phyloP scores from a whole-genome alignment of 192 early-diverging fungal genomes.

The Chytriomyces hyalinus region DNA sequence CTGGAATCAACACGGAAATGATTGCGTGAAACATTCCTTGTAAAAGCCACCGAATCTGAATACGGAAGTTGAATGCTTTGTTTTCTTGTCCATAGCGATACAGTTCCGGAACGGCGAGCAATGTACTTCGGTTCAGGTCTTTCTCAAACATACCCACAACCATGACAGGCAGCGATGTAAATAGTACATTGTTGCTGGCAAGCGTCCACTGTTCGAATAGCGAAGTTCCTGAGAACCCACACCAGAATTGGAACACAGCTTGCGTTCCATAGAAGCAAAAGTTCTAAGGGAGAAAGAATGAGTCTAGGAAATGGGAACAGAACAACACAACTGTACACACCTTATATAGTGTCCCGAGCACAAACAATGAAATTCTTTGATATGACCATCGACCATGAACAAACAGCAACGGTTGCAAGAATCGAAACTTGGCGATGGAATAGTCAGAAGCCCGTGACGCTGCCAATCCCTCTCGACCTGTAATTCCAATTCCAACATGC shows the following conservation, averaged over 20 bases:
- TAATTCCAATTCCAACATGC: constrained; percentile 90
- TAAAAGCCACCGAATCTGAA: constrained; percentile 59
- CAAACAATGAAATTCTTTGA: constrained; percentile 54
- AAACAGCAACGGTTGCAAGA: constrained; percentile 75
- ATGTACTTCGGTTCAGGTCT: constrained; percentile 67
- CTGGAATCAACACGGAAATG: constrained; percentile 15
- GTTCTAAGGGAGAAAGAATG: constrained; percentile 33
- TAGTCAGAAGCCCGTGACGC: constrained; percentile 88
- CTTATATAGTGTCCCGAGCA: constrained; percentile 88
- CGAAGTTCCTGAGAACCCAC: constrained; percentile 76
- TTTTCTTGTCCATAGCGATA: constrained; percentile 65
- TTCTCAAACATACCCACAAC: constrained; percentile 82
- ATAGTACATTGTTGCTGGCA: constrained; percentile 80
- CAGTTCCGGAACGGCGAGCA: constrained; percentile 71
- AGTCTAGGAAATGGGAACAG: constrained; percentile 16
- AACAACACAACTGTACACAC: neutral
- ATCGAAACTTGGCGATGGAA: constrained; percentile 89
- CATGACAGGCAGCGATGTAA: constrained; percentile 77
- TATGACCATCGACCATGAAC: constrained; percentile 98
- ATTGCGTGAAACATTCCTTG: constrained; percentile 58
- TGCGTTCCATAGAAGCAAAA: constrained; percentile 80
- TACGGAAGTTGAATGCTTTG: constrained; percentile 58
- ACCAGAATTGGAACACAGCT: constrained; percentile 76
- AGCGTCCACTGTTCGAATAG: constrained; percentile 78
- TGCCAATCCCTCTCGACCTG: constrained; percentile 85